These are phyloP conservation scores for Naganishia liquefaciens DNA, from an alignment of 1,284 basidiomycete species.

Conservation along the genomic window DNA sequence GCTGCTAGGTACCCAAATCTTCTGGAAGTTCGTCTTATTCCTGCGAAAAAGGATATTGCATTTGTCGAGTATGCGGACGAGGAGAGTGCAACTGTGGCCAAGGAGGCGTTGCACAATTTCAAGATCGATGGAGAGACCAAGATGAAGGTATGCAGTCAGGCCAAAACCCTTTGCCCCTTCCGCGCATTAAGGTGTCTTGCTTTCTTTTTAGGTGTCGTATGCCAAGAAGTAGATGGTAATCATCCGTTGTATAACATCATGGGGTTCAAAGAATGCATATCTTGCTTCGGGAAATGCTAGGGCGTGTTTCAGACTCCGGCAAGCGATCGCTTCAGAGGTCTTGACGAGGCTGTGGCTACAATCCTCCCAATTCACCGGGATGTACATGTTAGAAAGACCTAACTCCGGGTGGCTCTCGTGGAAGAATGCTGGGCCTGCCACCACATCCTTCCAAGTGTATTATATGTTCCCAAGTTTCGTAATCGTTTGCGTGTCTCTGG, in stretches of 20 bases:
- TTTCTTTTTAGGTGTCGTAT: slow-evolving; percentile 15
- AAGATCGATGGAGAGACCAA: slow-evolving; percentile 93
- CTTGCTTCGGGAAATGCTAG: too few species aligned
- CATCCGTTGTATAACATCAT: slow-evolving; percentile 3
- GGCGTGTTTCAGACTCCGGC: neutral
- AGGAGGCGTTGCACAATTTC: slow-evolving; percentile 94
- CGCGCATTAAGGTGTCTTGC: neutral
- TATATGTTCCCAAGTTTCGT: too few species aligned
- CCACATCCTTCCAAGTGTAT: too few species aligned
- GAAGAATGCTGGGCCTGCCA: too few species aligned
- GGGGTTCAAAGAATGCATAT: too few species aligned
- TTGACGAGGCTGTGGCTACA: too few species aligned
- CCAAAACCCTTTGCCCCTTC: neutral
- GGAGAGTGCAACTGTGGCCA: slow-evolving; percentile 79
- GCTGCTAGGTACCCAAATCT: slow-evolving; percentile 76
- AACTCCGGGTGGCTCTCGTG: too few species aligned
- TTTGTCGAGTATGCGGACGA: slow-evolving; percentile 96
- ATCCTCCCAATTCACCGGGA: too few species aligned
- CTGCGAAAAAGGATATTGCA: slow-evolving; percentile 91
- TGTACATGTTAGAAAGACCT: too few species aligned
- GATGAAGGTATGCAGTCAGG: slow-evolving; percentile 72
- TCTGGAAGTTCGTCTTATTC: slow-evolving; percentile 93
- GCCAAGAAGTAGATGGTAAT: slow-evolving; percentile 8
- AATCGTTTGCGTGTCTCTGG: too few species aligned
- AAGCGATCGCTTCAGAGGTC: neutral